Percentiles rank a stretch among this genome's conserved stretches.
Evolutionary conservation across 2,329 filamentous ascomycete genomes (phyloP).

Genomic region (Sarocladium kiliense): DNA sequence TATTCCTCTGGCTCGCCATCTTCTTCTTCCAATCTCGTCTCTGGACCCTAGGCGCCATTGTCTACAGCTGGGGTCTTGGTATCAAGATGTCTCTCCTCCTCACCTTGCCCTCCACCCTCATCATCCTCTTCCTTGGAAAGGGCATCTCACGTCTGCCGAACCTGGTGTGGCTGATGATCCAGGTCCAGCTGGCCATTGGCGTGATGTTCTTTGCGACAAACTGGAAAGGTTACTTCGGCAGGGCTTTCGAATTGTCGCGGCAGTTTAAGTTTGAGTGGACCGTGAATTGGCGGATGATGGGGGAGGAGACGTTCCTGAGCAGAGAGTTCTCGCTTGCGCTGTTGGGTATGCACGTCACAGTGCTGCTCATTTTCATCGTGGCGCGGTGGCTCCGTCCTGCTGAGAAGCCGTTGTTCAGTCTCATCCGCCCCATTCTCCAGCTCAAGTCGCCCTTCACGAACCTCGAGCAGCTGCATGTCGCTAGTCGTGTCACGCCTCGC

Average conservation of each 20-base stretch:
- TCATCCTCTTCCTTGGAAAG: slow-evolving; percentile 68
- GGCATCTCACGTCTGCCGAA: slow-evolving; percentile 62
- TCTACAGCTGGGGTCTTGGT: slow-evolving; percentile 77
- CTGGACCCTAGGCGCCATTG: slow-evolving; percentile 68
- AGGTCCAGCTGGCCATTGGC: slow-evolving; percentile 67
- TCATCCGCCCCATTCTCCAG: slow-evolving; percentile 40
- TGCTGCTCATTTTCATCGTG: slow-evolving; percentile 62
- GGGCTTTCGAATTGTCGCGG: slow-evolving; percentile 86
- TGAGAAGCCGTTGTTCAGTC: slow-evolving; percentile 48
- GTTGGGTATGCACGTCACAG: slow-evolving; percentile 56
- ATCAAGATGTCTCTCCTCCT: slow-evolving; percentile 93
- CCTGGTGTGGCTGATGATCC: slow-evolving; percentile 65
- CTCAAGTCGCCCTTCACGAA: slow-evolving; percentile 39
- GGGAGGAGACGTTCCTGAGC: slow-evolving; percentile 72
- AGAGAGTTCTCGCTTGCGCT: slow-evolving; percentile 63
- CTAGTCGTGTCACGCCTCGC: slow-evolving; percentile 56
- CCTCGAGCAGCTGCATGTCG: slow-evolving; percentile 51
- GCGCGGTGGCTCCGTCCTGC: slow-evolving; percentile 70
- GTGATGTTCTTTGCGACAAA: slow-evolving; percentile 66
- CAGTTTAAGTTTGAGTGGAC: slow-evolving; percentile 98
- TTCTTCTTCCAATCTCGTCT: slow-evolving; percentile 67
- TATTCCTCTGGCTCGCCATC: slow-evolving; percentile 80
- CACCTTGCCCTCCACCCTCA: slow-evolving; percentile 71
- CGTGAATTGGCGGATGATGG: slow-evolving; percentile 96
- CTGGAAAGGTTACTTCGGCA: slow-evolving; percentile 65